These are phyloP conservation scores for Strigomonas culicis DNA, from an alignment of 208 protist species.

Conservation along the genomic window DNA sequence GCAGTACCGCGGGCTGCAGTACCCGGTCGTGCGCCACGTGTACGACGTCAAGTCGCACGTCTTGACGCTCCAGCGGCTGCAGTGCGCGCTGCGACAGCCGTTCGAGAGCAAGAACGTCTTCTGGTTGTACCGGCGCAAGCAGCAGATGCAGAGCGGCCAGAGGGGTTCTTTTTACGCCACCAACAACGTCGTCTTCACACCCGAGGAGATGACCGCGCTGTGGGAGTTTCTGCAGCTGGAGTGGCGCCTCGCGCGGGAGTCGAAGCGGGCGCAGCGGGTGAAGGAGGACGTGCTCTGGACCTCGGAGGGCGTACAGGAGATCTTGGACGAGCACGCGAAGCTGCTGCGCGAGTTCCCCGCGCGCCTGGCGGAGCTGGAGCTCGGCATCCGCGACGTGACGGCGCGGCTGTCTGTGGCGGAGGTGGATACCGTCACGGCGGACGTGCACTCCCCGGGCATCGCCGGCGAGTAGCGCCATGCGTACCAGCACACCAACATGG, in stretches of 20 bases:
- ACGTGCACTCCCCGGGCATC: neutral
- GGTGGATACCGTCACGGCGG: neutral
- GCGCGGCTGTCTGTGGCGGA: conserved; percentile 18
- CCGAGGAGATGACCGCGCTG: neutral
- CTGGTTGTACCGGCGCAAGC: neutral
- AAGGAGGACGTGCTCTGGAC: conserved; percentile 26
- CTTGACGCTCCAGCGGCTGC: conserved; percentile 14
- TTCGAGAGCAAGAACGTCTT: neutral
- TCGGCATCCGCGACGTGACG: conserved; percentile 18
- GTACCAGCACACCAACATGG: neutral
- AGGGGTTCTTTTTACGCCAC: neutral
- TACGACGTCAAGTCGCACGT: conserved; percentile 13
- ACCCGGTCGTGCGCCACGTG: conserved; percentile 15
- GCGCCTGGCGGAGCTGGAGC: conserved; percentile 29
- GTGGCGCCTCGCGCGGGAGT: conserved; percentile 18
- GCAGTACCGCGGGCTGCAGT: conserved; percentile 14
- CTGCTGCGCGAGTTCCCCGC: conserved; percentile 24
- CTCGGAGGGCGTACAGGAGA: conserved; percentile 24
- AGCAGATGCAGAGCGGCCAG: neutral
- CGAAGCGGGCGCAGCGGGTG: conserved; percentile 11
- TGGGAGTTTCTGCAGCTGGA: conserved; percentile 25
- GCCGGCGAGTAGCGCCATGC: too few relatives aligned
- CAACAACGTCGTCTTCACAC: neutral
- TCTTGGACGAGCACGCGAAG: conserved; percentile 22
- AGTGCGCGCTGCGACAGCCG: conserved; percentile 9